Base-by-base conservation (phyloP, 805 yeast genomes). In the Dipodascus geniculatus region DNA sequence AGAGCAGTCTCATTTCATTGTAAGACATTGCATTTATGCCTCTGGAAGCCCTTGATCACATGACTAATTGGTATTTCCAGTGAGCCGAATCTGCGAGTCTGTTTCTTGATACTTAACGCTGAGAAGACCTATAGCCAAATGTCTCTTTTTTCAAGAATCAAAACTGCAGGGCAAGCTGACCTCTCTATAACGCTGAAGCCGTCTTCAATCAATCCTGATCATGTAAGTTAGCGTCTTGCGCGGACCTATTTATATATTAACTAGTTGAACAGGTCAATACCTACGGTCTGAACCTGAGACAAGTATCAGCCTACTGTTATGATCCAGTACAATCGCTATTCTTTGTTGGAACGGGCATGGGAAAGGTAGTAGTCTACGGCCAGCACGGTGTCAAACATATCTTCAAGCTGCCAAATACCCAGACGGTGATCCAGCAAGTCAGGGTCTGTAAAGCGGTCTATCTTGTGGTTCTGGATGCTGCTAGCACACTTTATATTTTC, bases 301-400 rank as follows among this genome's bases (percentile, higher is more conserved):
- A 77, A 14, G 78, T 86, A 6, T 70, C 79, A 35, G 80, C 87
- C 0, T 64, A 81, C 42, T 95, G 93, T 0, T 86, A 76, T 68
- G 98, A 93, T 65, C 95, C 95, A 2, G 82, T 87, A 1, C 99
- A 93, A 67, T 80, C 93, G 53, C 73, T 93, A 23, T 68, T 89
- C 61, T 97, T 96, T 0, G 71, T 88, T 0, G 83, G 89, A 2
- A 88, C 96, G 0, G 81, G 76, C 38, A 64, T 70, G 4, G 87
- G 89, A 44, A 80, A 80, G 48, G 74, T 93, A 16, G 82, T 86
- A 58, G 83, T 93, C 2, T 83, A 81, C 63, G 99, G 98, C 1
- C 91, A 85, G 62, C 81, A 83, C 47, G 81, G 84, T 53, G 96
- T 89, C 8, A 84, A 84, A 57, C 85, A 80, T 14, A 78, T 78